Conservation (phyloP, 2,329 filamentous ascomycete species). For the Davidsoniella virescens region DNA sequence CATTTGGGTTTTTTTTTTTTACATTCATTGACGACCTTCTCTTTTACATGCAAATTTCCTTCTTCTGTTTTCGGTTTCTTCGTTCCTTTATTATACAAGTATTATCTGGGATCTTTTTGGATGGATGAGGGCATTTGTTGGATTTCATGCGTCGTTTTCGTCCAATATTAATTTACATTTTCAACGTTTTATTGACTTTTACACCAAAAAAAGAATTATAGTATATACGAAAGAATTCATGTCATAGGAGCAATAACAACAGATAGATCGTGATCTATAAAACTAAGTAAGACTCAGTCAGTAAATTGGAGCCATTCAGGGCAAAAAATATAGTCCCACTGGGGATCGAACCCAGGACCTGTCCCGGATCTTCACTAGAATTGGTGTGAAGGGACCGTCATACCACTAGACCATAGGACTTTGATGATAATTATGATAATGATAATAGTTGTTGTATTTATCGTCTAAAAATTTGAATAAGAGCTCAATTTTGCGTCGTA, state of each 20-base stretch:
- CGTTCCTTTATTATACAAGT: neutral
- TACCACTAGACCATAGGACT: constrained; percentile 18
- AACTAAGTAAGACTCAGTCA: neutral
- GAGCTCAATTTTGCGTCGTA: too few relatives aligned
- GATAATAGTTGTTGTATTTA: too few relatives aligned
- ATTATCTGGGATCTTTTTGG: constrained; percentile 2
- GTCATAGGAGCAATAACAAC: neutral
- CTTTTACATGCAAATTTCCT: neutral
- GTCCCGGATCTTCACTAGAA: constrained; percentile 2
- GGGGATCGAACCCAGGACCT: constrained; percentile 14
- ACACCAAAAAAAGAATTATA: neutral
- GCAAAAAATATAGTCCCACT: constrained; percentile 12
- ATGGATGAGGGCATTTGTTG: neutral
- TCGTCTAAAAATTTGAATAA: too few relatives aligned
- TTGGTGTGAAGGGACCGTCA: constrained; percentile 12
- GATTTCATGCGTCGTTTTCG: neutral
- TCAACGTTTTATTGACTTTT: neutral
- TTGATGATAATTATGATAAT: too few relatives aligned
- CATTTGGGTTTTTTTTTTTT: neutral
- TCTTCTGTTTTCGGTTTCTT: neutral
- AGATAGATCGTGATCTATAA: neutral
- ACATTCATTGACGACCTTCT: neutral
- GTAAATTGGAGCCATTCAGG: neutral
- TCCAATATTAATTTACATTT: neutral
- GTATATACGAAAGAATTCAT: neutral